Base-by-base conservation (phyloP, 225 moss, liverwort and hornwort species). In the Antitrichia curtipendula region DNA sequence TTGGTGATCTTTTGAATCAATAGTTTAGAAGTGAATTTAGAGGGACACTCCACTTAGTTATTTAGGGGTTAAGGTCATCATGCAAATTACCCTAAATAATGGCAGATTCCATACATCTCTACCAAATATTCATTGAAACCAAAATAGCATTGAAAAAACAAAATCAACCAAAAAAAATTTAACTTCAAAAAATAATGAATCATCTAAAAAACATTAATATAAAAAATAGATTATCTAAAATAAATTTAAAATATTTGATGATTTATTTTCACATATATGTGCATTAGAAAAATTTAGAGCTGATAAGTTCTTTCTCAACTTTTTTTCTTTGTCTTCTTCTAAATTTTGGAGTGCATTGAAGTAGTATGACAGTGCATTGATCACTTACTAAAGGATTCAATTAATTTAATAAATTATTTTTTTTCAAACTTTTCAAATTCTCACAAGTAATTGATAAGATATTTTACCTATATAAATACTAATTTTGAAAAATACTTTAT, bases 31-130 rank as follows among this genome's bases (percentile, higher is more conserved):
- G 40, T 23, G 24, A 69, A 40, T 69, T 23, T 14, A 5, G 25
- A 69, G 0, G 8, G 8, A 3, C 7, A 2, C 23, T 3, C 45
- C 45, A 6, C 45, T 45, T 45, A 45, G 49, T 8, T 10, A 9
- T 66, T 16, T 12, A 66, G 13, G 12, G 0, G 4, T 68, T 38
- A 68, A n/a, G 8, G 22, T 66, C 25, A 41, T 70, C 9, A 24
- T 41, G 2, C 5, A 25, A 25, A 41, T 16, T 25, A 25, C 25
- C 5, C 4, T 70, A 41, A 25, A 15, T 8, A 41, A 41, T 40
- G 4, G 15, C 0, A 70, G 0, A 70, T 41, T 69, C 1, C 0
- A 1, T 3, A 27, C 8, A 41, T 41, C 3, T 41, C 25, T 41
- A 8, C 15, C 25, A 8, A 13, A 40, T 38, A 69, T 40, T 69